Conservation (phyloP, 2,329 filamentous ascomycete genomes). For the Pseudocercospora musae region DNA sequence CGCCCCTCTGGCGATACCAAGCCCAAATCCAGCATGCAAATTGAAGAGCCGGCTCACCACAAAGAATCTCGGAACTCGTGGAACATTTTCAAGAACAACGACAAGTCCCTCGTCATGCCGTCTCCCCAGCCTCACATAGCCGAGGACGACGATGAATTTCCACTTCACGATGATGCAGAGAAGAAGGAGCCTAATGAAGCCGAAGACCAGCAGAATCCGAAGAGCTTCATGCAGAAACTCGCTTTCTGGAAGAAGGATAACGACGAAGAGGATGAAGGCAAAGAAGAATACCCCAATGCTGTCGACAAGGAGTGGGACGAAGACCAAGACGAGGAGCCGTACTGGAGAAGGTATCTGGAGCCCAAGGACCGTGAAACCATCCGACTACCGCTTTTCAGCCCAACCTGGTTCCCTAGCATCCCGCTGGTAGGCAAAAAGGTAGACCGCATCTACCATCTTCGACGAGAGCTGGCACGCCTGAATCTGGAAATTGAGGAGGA, state of each 20-base stretch:
- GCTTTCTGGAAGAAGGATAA: constrained; percentile 32
- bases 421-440: constrained; percentile 83
- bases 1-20: constrained; percentile 27
- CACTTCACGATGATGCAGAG: constrained; percentile 15
- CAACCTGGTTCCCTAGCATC: constrained; percentile 71
- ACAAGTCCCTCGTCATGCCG: constrained; percentile 37
- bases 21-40: constrained; percentile 22
- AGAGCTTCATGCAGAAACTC: constrained; percentile 33
- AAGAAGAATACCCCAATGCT: constrained; percentile 57
- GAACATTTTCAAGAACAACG: constrained; percentile 37
- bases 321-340: constrained; percentile 60
- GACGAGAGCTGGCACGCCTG: constrained; percentile 77
- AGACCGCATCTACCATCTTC: constrained; percentile 89
- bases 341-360: constrained; percentile 81
- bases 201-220: constrained; percentile 5
- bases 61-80: constrained; percentile 16
- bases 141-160: constrained; percentile 35
- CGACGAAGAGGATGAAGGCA: constrained; percentile 22
- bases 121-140: constrained; percentile 43
- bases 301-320: constrained; percentile 62
- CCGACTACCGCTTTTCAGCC: constrained; percentile 62
- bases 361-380: constrained; percentile 82
- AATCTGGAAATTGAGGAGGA: constrained; percentile 92
- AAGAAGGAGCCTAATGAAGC: constrained; percentile 8
- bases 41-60: constrained; percentile 31